Base-by-base conservation (phyloP, 139 green algal genomes). In the Chlorella sp. region DNA sequence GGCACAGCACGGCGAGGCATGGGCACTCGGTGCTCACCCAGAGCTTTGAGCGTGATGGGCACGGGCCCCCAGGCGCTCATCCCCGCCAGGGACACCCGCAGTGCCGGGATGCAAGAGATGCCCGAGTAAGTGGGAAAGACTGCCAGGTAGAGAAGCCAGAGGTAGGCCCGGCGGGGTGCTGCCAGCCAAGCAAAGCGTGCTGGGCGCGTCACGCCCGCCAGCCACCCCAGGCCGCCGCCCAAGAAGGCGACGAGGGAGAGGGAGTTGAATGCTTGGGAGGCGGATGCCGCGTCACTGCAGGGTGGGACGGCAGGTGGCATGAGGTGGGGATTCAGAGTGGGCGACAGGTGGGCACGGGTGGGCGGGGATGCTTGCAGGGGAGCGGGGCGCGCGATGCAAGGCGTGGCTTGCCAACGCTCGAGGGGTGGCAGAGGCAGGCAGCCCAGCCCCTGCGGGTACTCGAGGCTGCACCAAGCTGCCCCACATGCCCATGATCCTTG, bases 171-270 rank as follows among this genome's bases (percentile, higher is more conserved):
- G 37, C 83, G 83, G 4, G 83, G 83, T 0, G 83, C 83, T 1
- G 61, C 64, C 26, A 88, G 83, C 83, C 83, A 88, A 18, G 69
- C 64, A 81, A 88, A 88, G 83, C 83, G 83, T 40, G 83, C 83
- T 26, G 83, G 83, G 66, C 69, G 40, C 28, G 64, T 64, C 28
- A 80, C 83, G 11, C 66, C 83, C 28, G 39, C 83, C 83, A 88
- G 83, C 83, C 83, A 88, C 16, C 66, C 83, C 37, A 80, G 28
- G 26, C 22, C 83, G 66, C 83, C 83, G 64, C 83, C 83, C 12
- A 61, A 0, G 26, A 88, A 88, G 39, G 66, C 66, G 64, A 88
- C 39, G 24, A 48, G n/a, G 37, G 83, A 77, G 26, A 88, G 83
- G 36, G 24, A n/a, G 40, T 48, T 36, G 83, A 64, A 88, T 3